Evolutionary conservation across 2,329 filamentous ascomycete species (phyloP).

Genomic region (Orbilia brochopaga): DNA sequence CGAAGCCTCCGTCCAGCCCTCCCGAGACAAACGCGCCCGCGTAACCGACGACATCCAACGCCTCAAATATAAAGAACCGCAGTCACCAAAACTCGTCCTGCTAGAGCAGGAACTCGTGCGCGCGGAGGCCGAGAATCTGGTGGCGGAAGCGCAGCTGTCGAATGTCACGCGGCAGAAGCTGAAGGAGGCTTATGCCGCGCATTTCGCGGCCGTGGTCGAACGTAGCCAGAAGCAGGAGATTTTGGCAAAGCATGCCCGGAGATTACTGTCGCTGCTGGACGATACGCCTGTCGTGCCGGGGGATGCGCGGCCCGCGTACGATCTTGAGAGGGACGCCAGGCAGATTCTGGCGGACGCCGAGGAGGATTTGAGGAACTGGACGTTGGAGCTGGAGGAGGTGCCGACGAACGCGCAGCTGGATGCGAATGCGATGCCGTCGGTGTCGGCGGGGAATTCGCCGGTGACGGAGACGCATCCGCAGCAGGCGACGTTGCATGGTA

Average conservation of each 20-base stretch:
- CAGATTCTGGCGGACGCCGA: constrained; percentile 93
- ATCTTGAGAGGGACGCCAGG: constrained; percentile 70
- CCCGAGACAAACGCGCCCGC: constrained; percentile 83
- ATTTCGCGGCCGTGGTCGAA: constrained; percentile 90
- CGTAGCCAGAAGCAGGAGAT: constrained; percentile 96
- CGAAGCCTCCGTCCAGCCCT: constrained; percentile 92
- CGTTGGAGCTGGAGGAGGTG: constrained; percentile 65
- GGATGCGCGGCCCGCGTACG: constrained; percentile 73
- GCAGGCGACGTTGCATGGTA: constrained; percentile 8
- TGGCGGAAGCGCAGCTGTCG: constrained; percentile 93
- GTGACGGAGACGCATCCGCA: constrained; percentile 7
- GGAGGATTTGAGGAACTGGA: constrained; percentile 81
- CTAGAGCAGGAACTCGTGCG: constrained; percentile 96
- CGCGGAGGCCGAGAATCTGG: constrained; percentile 92
- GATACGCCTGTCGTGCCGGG: constrained; percentile 89
- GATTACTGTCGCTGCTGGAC: constrained; percentile 83
- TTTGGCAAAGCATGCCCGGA: constrained; percentile 85
- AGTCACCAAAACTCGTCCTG: constrained; percentile 77
- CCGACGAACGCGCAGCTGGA: constrained; percentile 62
- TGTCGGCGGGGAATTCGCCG: constrained; percentile 19
- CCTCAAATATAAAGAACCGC: constrained; percentile 89
- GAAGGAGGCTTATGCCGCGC: constrained; percentile 88
- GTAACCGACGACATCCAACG: constrained; percentile 90
- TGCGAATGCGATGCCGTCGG: constrained; percentile 57
- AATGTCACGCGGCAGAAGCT: constrained; percentile 97